A percentile compares a stretch with the other conserved stretches of the same genome.
Evolutionary conservation across 1,284 basidiomycete species (phyloP).

Genomic region (Fomitopsis palustris): DNA sequence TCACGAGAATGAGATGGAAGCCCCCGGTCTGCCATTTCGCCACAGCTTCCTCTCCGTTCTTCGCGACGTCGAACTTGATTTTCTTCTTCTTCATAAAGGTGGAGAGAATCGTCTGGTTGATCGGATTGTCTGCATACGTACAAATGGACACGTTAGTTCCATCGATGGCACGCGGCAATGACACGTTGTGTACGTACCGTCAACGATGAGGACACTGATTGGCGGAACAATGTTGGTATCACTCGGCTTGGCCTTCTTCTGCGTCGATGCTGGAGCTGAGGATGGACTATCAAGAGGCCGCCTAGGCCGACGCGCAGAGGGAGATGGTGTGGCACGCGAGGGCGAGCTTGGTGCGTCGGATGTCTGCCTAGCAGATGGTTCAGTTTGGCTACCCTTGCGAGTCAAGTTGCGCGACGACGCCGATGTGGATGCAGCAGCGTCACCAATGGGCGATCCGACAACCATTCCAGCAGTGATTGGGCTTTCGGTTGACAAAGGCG

Average conservation of each 20-base stretch:
- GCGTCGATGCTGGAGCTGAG: slow-evolving; percentile 14
- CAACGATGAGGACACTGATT: slow-evolving; percentile 94
- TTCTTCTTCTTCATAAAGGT: slow-evolving; percentile 96
- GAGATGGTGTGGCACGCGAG: slow-evolving; percentile 11
- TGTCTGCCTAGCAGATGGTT: background rate
- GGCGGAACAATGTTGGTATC: slow-evolving; percentile 78
- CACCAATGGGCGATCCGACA: slow-evolving; percentile 2
- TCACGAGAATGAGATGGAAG: slow-evolving; percentile 94
- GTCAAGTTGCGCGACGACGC: slow-evolving; percentile 7
- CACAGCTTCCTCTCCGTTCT: slow-evolving; percentile 94
- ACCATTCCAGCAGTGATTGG: slow-evolving; percentile 3
- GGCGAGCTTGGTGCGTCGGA: slow-evolving; percentile 23
- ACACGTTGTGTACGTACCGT: slow-evolving; percentile 57
- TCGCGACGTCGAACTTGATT: slow-evolving; percentile 94
- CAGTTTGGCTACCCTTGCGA: slow-evolving; percentile 12
- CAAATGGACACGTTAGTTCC: slow-evolving; percentile 8
- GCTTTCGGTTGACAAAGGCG: background rate
- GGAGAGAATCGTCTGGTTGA: slow-evolving; percentile 95
- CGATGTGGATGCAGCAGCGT: slow-evolving; percentile 2
- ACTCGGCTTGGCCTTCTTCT: slow-evolving; percentile 25
- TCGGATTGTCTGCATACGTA: slow-evolving; percentile 81
- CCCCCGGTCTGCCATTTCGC: slow-evolving; percentile 93
- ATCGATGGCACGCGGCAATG: slow-evolving; percentile 4
- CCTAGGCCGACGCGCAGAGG: slow-evolving; percentile 9
- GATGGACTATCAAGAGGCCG: slow-evolving; percentile 13